These are phyloP conservation scores for Aegilops bicornis DNA, from an alignment of 176 grass and related monocot species.

Conservation along the genomic window DNA sequence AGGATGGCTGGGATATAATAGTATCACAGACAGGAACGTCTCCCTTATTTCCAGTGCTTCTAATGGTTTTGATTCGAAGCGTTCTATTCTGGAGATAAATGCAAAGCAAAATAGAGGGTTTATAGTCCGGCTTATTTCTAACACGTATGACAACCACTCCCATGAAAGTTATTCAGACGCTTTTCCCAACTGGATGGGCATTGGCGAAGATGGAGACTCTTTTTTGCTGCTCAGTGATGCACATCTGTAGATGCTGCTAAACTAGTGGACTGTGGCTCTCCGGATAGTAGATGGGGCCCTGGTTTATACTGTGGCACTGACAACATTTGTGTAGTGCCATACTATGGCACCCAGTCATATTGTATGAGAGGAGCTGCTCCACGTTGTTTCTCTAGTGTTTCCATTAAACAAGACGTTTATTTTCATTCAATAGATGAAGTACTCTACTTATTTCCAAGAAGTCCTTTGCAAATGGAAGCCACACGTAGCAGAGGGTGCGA, in stretches of 20 bases:
- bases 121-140: neutral
- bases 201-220: neutral
- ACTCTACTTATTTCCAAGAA: neutral
- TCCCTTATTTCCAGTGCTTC: neutral
- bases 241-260: neutral
- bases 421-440: slow-evolving; percentile 6
- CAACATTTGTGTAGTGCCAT: neutral
- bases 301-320: slow-evolving; percentile 21
- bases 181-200: neutral
- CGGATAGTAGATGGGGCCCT: neutral
- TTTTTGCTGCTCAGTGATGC: neutral
- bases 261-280: neutral
- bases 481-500: neutral
- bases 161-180: neutral
- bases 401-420: neutral
- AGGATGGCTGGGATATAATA: slow-evolving; percentile 2
- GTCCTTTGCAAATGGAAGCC: neutral
- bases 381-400: neutral
- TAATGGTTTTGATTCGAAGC: no score
- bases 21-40: neutral
- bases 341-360: no score
- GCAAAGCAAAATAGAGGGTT: neutral
- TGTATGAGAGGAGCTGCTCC: no score
- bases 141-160: no score
- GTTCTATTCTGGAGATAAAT: neutral